phyloP scores from a whole-genome alignment of 306 rosid genomes.

The Medicago lupulina region DNA sequence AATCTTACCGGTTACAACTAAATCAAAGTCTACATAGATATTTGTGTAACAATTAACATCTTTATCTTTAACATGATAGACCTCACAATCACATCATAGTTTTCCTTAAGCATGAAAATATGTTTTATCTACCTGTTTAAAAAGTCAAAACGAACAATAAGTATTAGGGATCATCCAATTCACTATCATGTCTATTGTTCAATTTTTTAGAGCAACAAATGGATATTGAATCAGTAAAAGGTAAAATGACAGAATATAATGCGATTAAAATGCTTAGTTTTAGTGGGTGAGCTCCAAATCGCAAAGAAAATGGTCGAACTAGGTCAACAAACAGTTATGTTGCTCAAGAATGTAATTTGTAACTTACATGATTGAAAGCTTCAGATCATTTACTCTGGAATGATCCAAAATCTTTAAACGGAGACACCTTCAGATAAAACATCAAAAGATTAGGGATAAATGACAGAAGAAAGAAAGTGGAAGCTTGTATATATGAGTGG shows the following conservation, averaged over 20 bases:
- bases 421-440: constrained; percentile 57
- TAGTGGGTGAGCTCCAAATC: not conserved
- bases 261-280: constrained; percentile 8
- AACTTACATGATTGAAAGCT: constrained; percentile 47
- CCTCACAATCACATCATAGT: not conserved
- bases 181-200: not conserved
- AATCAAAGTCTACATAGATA: not conserved
- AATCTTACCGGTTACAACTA: not conserved
- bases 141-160: not conserved
- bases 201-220: not conserved
- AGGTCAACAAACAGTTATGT: not conserved
- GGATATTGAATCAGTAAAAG: not conserved
- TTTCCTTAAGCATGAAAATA: not conserved
- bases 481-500: not conserved
- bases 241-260: not conserved
- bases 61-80: not conserved
- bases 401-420: constrained; percentile 68
- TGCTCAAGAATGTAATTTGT: no score
- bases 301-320: not conserved
- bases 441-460: constrained; percentile 16
- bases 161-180: not conserved
- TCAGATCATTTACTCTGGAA: constrained; percentile 45
- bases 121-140: not conserved
- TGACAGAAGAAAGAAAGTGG: not conserved
- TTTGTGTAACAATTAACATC: not conserved